Base-by-base conservation (phyloP, 805 yeast genomes). In the Zygotorulaspora sp. region DNA sequence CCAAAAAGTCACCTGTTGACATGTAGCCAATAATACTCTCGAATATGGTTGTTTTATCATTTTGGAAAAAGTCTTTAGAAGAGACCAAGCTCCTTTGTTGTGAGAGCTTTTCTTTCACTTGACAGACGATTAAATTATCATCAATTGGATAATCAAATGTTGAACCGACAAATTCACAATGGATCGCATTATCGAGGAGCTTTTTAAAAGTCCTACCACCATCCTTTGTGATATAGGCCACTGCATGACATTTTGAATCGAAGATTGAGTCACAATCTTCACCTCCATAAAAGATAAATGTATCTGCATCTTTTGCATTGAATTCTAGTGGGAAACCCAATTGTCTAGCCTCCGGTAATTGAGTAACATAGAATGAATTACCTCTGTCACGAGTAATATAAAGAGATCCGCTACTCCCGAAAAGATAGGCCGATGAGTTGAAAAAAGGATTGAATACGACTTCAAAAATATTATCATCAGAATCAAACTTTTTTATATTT, bases 1-100 rank as follows among this genome's bases (percentile, higher is more conserved):
- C 75, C 16, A 84, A 65, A 51, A 74, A 90, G 19, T 75, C 80
- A 16, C 83, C 83, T 13, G 80, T 76, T 22, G 78, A 67, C 13
- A 92, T 87, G 48, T 77, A 79, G 0, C 95, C 96, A 29, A 83
- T 74, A 23, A 83, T 75, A 33, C 72, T 63, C 2, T 76, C 77
- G 50, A 81, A 75, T 3, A 74, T 52, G 0, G 61, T 66, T 10
- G 51, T 58, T 4, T 66, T 61, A 8, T 62, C 65, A 4, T 52
- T 48, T 15, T 62, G 47, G 57, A 80, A 81, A 48, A 63, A 71
- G 52, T 85, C 80, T 1, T 60, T 62, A 5, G 85, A 69, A 1
- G 83, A 70, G 9, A 74, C 55, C n/a, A 72, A 50, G 1, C 46
- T 37, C 16, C 50, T 53, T 7, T 40, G 44, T 3, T 61, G 60